Base-by-base conservation (phyloP, 441 rosid genomes). In the Erodium texanum region DNA sequence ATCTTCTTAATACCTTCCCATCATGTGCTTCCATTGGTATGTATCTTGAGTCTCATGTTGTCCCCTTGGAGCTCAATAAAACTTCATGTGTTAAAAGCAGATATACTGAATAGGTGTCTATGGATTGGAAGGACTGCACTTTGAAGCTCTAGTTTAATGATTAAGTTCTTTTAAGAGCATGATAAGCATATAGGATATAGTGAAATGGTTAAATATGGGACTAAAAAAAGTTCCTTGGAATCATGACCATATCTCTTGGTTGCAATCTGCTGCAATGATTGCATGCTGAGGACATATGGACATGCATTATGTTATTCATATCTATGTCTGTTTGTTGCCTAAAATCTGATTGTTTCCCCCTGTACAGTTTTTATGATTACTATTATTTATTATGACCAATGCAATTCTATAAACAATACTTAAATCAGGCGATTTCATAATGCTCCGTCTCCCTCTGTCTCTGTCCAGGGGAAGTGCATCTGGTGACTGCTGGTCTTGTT, bases 1-100 rank as follows among this genome's bases (percentile, higher is more conserved):
- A 86, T 82, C 79, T 89, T 67, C 87, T 94, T 68, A 54, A 75
- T 66, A 79, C 89, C 5, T 94, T 94, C 73, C 93, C 97, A 12
- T 85, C 81, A 63, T 92, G 97, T 78, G 88, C 96, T 75, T 94
- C 98, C 29, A 80, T 94, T 20, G 98, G 98, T 94, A 82, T 38
- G 73, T 23, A 56, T 56, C 62, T 10, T 18, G 22, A 11, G 62
- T 56, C 62, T 56, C 62, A 56, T 56, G 62, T 11, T 8, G 24
- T 15, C 0, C 62, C 19, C 16, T 56, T 56, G 14, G 9, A 20
- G 20, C 27, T 56, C 24, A 12, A 20, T 8, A 14, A 56, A 56
- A 56, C 24, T 56, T 56, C 62, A 8, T 56, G 27, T 56, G 62
- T 20, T 19, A 19, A 56, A 56, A 4, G 58, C 58, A 50, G 20